A percentile compares a stretch with the other conserved stretches of the same genome.
Evolutionary conservation across 805 yeast species (phyloP).

Genomic region (Hanseniaspora jakobsenii): DNA sequence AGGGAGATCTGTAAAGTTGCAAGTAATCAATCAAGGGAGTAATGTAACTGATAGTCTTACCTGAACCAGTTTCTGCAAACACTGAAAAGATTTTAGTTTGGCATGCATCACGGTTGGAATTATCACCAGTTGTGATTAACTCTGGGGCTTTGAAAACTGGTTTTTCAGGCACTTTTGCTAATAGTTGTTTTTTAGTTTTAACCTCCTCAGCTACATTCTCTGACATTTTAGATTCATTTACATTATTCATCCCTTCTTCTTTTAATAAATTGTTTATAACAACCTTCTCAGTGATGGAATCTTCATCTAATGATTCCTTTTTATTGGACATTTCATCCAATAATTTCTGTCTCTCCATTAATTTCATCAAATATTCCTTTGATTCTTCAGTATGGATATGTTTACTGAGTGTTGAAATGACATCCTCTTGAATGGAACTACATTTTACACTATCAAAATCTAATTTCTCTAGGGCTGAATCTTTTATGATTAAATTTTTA

Average conservation of each 20-base stretch:
- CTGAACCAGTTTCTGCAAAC: conserved; percentile 96
- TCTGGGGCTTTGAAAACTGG: too few species aligned
- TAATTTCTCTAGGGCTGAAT: conserved; percentile 31
- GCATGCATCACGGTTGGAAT: too few species aligned
- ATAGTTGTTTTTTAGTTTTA: too few species aligned
- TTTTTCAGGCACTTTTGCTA: too few species aligned
- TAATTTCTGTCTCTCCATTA: conserved; percentile 2
- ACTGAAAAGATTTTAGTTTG: conserved; percentile 51
- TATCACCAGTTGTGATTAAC: too few species aligned
- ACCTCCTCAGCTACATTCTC: background rate
- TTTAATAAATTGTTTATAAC: background rate
- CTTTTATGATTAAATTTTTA: conserved; percentile 39
- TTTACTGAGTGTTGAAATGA: conserved; percentile 41
- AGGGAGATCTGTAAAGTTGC: conserved; percentile 42
- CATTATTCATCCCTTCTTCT: background rate
- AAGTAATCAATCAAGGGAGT: conserved; percentile 62
- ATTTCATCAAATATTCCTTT: background rate
- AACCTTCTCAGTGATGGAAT: background rate
- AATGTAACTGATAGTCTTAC: conserved; percentile 87
- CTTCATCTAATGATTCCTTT: too few species aligned
- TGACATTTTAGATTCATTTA: background rate
- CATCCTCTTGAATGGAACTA: conserved; percentile 73
- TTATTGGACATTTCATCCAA: too few species aligned
- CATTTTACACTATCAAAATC: conserved; percentile 32
- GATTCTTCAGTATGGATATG: conserved; percentile 23